phyloP scores from a whole-genome alignment of 306 rosid genomes.

The Ammopiptanthus mongolicus region DNA sequence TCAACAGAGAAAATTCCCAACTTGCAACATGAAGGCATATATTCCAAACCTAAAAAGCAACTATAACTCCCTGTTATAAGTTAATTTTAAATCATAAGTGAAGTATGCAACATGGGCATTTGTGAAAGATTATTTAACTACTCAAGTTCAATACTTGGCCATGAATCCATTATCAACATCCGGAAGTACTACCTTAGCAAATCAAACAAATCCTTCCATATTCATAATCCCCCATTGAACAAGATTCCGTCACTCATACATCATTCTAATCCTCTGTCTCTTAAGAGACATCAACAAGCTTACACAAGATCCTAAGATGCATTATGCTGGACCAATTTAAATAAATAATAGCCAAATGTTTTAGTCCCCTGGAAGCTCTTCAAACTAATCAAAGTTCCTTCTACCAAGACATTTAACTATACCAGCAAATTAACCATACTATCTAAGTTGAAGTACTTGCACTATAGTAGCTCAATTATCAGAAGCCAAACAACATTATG shows the following conservation, averaged over 20 bases:
- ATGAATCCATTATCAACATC: neutral
- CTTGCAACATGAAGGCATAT: constrained; percentile 1
- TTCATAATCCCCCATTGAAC: neutral
- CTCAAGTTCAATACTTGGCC: neutral
- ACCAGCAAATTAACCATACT: constrained; percentile 4
- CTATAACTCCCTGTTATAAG: neutral
- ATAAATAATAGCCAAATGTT: neutral
- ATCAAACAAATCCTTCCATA: neutral
- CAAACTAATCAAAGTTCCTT: constrained; percentile 11
- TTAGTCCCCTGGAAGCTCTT: neutral
- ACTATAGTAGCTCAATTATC: neutral
- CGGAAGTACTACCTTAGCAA: neutral
- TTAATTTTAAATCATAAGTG: neutral
- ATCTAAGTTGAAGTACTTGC: neutral
- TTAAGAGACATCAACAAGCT: neutral
- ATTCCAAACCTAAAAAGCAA: constrained; percentile 4
- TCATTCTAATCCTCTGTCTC: neutral
- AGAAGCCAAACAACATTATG: too few relatives aligned
- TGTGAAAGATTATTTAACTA: neutral
- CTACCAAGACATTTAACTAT: neutral
- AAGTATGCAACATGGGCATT: neutral
- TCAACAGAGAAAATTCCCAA: constrained; percentile 5
- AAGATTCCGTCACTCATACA: neutral
- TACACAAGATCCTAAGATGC: neutral
- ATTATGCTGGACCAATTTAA: neutral